Conservation (phyloP, 129 eudicot species). For the Solidago caesia region DNA sequence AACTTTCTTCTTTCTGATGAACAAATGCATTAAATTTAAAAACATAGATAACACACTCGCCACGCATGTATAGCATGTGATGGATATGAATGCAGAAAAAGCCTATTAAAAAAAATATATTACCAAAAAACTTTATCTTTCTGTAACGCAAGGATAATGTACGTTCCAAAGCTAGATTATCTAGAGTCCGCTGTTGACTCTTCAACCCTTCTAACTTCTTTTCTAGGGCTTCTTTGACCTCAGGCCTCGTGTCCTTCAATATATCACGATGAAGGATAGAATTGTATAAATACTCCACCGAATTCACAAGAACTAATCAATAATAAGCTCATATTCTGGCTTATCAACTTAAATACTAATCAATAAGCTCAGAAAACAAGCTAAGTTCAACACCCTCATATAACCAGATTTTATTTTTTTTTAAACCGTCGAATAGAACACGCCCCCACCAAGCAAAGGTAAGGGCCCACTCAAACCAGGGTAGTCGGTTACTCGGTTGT, state of each 20-base stretch:
- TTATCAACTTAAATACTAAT: too few relatives aligned
- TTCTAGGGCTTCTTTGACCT: slow-evolving; percentile 66
- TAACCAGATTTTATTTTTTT: too few relatives aligned
- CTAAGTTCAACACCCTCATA: too few relatives aligned
- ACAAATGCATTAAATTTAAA: not conserved
- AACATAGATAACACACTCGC: not conserved
- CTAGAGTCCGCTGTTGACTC: slow-evolving; percentile 65
- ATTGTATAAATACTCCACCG: slow-evolving; percentile 13
- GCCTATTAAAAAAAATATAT: not conserved
- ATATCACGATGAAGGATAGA: slow-evolving; percentile 5
- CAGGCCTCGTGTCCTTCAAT: slow-evolving; percentile 74
- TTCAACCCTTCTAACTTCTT: slow-evolving; percentile 81
- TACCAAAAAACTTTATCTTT: slow-evolving; percentile 91
- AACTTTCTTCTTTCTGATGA: slow-evolving; percentile 87
- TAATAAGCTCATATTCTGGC: too few relatives aligned
- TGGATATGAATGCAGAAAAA: slow-evolving; percentile 2
- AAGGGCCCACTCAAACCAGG: too few relatives aligned
- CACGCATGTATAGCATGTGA: not conserved
- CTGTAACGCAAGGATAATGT: slow-evolving; percentile 72
- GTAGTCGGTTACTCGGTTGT: too few relatives aligned
- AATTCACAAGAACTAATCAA: slow-evolving; percentile 14
- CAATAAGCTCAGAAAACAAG: too few relatives aligned
- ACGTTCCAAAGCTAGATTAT: slow-evolving; percentile 77
- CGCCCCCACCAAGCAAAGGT: too few relatives aligned
- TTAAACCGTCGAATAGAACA: too few relatives aligned